Evolutionary conservation across 306 rosid genomes (phyloP).

Genomic region (Cajanus cajan): DNA sequence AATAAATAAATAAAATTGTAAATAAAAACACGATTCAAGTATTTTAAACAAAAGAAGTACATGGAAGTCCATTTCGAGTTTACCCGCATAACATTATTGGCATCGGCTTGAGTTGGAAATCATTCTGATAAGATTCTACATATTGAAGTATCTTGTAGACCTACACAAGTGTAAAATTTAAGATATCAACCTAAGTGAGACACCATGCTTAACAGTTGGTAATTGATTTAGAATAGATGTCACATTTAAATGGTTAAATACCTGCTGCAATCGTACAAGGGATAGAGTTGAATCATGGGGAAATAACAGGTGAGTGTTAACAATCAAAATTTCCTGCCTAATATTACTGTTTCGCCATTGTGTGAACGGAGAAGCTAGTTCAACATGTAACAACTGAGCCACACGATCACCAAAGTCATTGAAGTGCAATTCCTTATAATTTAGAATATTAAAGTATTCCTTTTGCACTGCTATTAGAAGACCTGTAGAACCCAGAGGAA

Average conservation of each 20-base stretch:
- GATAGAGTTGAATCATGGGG: slow-evolving; percentile 60
- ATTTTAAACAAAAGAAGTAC: neutral
- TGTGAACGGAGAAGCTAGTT: slow-evolving; percentile 39
- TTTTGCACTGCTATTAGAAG: slow-evolving; percentile 58
- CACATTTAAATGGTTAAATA: slow-evolving; percentile 21
- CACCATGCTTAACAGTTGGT: slow-evolving; percentile 5
- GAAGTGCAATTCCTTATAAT: slow-evolving; percentile 59
- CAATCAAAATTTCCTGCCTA: slow-evolving; percentile 57
- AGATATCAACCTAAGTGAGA: neutral
- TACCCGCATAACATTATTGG: slow-evolving; percentile 96
- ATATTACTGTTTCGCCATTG: slow-evolving; percentile 39
- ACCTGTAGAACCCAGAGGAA: slow-evolving; percentile 37
- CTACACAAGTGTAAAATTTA: slow-evolving; percentile 35
- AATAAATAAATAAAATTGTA: too few species aligned
- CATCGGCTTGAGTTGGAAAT: slow-evolving; percentile 79
- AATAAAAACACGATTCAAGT: neutral
- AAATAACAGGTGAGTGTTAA: slow-evolving; percentile 57
- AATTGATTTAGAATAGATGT: neutral
- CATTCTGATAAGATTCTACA: slow-evolving; percentile 85
- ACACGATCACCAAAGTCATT: slow-evolving; percentile 63
- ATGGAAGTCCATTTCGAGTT: slow-evolving; percentile 5
- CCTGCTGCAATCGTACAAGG: slow-evolving; percentile 57
- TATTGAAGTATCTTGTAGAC: slow-evolving; percentile 83
- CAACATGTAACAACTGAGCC: slow-evolving; percentile 61
- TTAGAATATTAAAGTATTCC: slow-evolving; percentile 50